Evolutionary conservation across 352 stramenopile genomes (phyloP).

Genomic region (Globisporangium rhizosaccharum): DNA sequence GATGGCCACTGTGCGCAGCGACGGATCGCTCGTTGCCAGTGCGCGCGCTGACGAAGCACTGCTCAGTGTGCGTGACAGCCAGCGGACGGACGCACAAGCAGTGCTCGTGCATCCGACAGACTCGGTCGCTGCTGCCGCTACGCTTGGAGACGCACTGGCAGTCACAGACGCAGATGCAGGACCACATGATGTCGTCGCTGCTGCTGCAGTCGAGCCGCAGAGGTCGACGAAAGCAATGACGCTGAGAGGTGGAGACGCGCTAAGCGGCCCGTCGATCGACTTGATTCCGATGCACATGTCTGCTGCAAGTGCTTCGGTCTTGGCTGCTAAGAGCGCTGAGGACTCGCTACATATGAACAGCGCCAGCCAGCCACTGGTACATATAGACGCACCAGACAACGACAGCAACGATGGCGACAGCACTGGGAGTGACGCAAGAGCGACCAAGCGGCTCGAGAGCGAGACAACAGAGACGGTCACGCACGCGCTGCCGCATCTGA

Average conservation of each 20-base stretch:
- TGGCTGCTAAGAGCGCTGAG: not conserved
- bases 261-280: not conserved
- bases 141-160: no score
- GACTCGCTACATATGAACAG: not conserved
- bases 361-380: not conserved
- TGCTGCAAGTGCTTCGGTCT: not conserved
- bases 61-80: no score
- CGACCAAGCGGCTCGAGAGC: not conserved
- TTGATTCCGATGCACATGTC: not conserved
- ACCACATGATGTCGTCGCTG: no score
- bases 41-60: not conserved
- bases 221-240: not conserved
- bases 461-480: not conserved
- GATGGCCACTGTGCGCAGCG: not conserved
- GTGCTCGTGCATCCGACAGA: no score
- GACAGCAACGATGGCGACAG: not conserved
- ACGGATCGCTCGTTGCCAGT: not conserved
- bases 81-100: no score
- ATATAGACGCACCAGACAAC: not conserved
- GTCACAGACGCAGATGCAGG: no score
- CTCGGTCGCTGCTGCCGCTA: no score
- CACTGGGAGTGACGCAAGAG: not conserved
- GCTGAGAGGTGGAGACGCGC: not conserved
- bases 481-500: not conserved
- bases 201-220: no score